phyloP scores from a whole-genome alignment of 176 grass and related monocot genomes.

The Eragrostis nindensis region DNA sequence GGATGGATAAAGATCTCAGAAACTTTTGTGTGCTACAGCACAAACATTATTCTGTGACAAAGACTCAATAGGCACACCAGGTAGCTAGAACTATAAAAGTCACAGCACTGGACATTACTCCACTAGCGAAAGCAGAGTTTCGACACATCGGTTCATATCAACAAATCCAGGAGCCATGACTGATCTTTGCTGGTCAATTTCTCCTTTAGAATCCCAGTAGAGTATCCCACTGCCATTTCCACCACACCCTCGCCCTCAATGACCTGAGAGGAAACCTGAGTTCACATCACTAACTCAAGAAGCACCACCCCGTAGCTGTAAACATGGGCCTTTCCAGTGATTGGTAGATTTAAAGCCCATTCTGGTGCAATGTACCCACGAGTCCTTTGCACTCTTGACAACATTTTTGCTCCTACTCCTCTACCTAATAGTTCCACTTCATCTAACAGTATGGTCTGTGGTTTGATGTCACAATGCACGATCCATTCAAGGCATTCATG shows the following conservation, averaged over 20 bases:
- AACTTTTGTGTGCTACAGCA: not conserved
- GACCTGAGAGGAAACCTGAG: slow-evolving; percentile 38
- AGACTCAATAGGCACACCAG: not conserved
- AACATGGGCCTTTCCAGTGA: slow-evolving; percentile 58
- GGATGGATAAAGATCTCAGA: not conserved
- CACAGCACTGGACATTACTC: not conserved
- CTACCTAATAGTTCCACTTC: slow-evolving; percentile 41
- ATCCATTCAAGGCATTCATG: slow-evolving; percentile 75
- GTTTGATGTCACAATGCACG: slow-evolving; percentile 66
- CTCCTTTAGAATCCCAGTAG: slow-evolving; percentile 21
- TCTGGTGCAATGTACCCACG: slow-evolving; percentile 76
- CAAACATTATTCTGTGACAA: not conserved
- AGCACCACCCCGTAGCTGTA: slow-evolving; percentile 64
- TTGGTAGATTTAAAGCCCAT: slow-evolving; percentile 61
- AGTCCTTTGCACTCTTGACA: slow-evolving; percentile 55
- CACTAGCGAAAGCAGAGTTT: slow-evolving; percentile 24
- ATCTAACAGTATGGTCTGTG: slow-evolving; percentile 67
- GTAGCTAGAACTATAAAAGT: not conserved
- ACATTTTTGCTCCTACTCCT: not conserved
- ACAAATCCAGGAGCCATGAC: slow-evolving; percentile 53
- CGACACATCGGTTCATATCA: slow-evolving; percentile 43
- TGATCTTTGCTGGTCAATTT: slow-evolving; percentile 36
- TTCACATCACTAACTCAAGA: slow-evolving; percentile 57
- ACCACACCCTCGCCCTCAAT: slow-evolving; percentile 25
- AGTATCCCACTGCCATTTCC: slow-evolving; percentile 39